Percentiles rank a stretch among this genome's conserved stretches.
These are phyloP conservation scores for Alternaria panax DNA, from an alignment of 2,329 filamentous ascomycete genomes.

Conservation along the genomic window DNA sequence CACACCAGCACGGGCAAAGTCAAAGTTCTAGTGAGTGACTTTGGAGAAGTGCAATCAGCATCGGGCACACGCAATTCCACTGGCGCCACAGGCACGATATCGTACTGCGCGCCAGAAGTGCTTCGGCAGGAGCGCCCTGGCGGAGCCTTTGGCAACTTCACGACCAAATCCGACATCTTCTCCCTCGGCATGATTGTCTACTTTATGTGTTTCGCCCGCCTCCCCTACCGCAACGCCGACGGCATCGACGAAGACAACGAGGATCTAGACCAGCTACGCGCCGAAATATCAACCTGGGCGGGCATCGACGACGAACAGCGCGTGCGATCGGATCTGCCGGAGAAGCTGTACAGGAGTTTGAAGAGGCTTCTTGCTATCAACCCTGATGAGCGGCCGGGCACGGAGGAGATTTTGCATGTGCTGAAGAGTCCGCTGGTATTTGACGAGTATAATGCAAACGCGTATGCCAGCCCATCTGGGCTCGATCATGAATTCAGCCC, in stretches of 20 bases:
- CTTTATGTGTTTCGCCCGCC: constrained; percentile 91
- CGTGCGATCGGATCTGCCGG: constrained; percentile 80
- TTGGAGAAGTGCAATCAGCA: constrained; percentile 92
- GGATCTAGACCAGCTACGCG: constrained; percentile 82
- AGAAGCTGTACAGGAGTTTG: constrained; percentile 84
- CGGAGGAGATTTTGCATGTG: constrained; percentile 81
- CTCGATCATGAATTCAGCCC: constrained; percentile 47
- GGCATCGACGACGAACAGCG: constrained; percentile 82
- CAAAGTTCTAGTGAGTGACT: constrained; percentile 91
- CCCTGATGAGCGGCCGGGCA: constrained; percentile 78
- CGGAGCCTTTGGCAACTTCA: constrained; percentile 89
- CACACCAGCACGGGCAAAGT: constrained; percentile 73
- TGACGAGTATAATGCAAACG: constrained; percentile 55
- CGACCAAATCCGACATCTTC: constrained; percentile 97
- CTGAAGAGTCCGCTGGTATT: constrained; percentile 71
- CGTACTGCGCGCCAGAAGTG: constrained; percentile 96
- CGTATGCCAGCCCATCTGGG: constrained; percentile 47
- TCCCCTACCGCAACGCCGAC: constrained; percentile 87
- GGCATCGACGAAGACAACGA: constrained; percentile 89
- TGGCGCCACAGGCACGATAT: constrained; percentile 93
- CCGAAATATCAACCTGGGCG: constrained; percentile 85
- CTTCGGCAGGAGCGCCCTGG: constrained; percentile 68
- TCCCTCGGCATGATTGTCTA: constrained; percentile 98
- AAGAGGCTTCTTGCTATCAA: constrained; percentile 81
- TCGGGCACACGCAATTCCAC: constrained; percentile 85